Conservation (phyloP, 345 rosid genomes). For the Toxicodendron radicans region DNA sequence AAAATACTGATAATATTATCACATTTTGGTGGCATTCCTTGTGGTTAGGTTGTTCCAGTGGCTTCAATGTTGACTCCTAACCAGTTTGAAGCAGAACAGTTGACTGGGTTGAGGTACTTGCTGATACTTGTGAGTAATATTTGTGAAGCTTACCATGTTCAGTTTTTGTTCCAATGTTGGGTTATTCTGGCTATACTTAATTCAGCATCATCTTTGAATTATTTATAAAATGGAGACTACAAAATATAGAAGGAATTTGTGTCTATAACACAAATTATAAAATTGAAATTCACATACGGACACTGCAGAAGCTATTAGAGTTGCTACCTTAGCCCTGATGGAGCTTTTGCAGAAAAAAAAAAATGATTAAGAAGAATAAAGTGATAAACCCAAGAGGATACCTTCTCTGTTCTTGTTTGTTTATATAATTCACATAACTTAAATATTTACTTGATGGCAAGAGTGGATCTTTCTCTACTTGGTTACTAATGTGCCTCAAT, state of each 20-base stretch:
- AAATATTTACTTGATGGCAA: not conserved
- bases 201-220: not conserved
- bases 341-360: not conserved
- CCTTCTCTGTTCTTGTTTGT: not conserved
- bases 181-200: not conserved
- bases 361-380: not conserved
- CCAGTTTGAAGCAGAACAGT: slow-evolving; percentile 96
- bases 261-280: not conserved
- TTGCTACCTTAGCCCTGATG: not conserved
- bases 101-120: slow-evolving; percentile 79
- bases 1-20: not conserved
- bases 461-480: not conserved
- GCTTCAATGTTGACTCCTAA: slow-evolving; percentile 99
- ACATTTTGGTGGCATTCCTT: slow-evolving; percentile 15
- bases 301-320: not conserved
- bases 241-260: not conserved
- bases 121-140: not conserved
- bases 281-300: not conserved
- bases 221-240: not conserved
- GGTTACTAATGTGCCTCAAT: not conserved
- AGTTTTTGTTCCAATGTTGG: not conserved
- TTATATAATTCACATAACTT: no score
- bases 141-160: not conserved
- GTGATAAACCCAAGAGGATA: not conserved
- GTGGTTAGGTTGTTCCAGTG: slow-evolving; percentile 84